Evolutionary conservation across 1,284 basidiomycete genomes (phyloP).

Genomic region (Ustilago bromivora): DNA sequence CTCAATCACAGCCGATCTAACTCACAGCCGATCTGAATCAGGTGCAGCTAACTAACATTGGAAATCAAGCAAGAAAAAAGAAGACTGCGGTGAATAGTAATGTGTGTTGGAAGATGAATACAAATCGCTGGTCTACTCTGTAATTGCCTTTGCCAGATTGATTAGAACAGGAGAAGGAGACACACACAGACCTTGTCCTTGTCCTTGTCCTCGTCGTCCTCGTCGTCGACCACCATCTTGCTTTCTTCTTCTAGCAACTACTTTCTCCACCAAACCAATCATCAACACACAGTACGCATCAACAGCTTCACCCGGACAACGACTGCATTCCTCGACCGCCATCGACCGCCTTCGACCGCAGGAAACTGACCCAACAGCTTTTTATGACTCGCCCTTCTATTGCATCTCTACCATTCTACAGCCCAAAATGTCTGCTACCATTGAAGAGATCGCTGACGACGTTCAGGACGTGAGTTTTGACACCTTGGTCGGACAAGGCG

Average conservation of each 20-base stretch:
- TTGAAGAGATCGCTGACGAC: slow-evolving; percentile 80
- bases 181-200: not conserved
- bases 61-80: not conserved
- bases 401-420: not conserved
- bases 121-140: not conserved
- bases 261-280: slow-evolving; percentile 13
- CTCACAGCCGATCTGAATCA: not conserved
- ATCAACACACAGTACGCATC: slow-evolving; percentile 26
- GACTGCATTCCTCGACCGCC: not conserved
- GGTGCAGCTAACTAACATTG: slow-evolving; percentile 13
- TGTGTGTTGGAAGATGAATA: not conserved
- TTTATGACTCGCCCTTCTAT: slow-evolving; percentile 5
- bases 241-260: slow-evolving; percentile 20
- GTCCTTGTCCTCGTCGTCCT: slow-evolving; percentile 19
- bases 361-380: slow-evolving; percentile 8
- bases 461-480: slow-evolving; percentile 75
- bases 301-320: not conserved
- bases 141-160: too few species aligned
- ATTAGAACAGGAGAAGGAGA: not conserved
- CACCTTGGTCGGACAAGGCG: not conserved
- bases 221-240: slow-evolving; percentile 8
- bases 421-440: slow-evolving; percentile 71
- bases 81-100: slow-evolving; percentile 27
- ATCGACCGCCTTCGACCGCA: not conserved
- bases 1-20: slow-evolving; percentile 8